A percentile compares a stretch with the other conserved stretches of the same genome.
These are phyloP conservation scores for Wolfiporia cocos DNA, from an alignment of 1,284 basidiomycete species.

Conservation along the genomic window DNA sequence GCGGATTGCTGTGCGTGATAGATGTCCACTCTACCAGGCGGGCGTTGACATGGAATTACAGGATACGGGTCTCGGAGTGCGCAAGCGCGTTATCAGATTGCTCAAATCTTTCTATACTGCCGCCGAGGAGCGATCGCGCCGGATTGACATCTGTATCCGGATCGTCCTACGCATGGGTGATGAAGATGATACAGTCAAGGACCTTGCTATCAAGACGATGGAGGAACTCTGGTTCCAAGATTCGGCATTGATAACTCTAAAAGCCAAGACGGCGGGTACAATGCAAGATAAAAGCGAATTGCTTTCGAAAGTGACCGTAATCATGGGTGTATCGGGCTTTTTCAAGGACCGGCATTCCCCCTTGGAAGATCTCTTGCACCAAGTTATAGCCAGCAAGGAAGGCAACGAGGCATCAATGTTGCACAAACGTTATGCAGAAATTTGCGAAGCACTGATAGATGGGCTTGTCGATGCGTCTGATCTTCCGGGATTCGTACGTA, in stretches of 20 bases:
- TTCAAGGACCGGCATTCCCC: slow-evolving; percentile 82
- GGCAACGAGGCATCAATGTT: slow-evolving; percentile 44
- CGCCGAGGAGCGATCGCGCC: slow-evolving; percentile 51
- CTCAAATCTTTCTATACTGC: slow-evolving; percentile 78
- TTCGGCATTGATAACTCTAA: slow-evolving; percentile 29
- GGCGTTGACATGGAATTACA: slow-evolving; percentile 23
- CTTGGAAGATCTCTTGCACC: slow-evolving; percentile 80
- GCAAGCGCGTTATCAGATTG: slow-evolving; percentile 93
- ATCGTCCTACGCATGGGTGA: slow-evolving; percentile 85
- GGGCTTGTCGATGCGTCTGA: slow-evolving; percentile 82
- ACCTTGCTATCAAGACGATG: slow-evolving; percentile 82
- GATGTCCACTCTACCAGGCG: slow-evolving; percentile 1
- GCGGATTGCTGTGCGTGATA: slow-evolving; percentile 70
- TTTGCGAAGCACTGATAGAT: slow-evolving; percentile 83
- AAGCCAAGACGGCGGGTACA: slow-evolving; percentile 18
- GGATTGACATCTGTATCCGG: slow-evolving; percentile 77
- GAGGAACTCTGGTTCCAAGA: slow-evolving; percentile 85
- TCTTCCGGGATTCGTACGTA: slow-evolving; percentile 69
- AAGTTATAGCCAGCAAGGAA: slow-evolving; percentile 63
- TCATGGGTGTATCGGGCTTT: slow-evolving; percentile 80
- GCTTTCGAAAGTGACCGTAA: slow-evolving; percentile 61
- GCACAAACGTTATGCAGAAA: slow-evolving; percentile 62
- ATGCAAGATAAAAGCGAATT: slow-evolving; percentile 45
- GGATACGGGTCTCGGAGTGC: slow-evolving; percentile 90
- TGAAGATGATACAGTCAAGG: slow-evolving; percentile 91